phyloP scores from a whole-genome alignment of 2,329 filamentous ascomycete genomes.

The Monosporascus sp. region DNA sequence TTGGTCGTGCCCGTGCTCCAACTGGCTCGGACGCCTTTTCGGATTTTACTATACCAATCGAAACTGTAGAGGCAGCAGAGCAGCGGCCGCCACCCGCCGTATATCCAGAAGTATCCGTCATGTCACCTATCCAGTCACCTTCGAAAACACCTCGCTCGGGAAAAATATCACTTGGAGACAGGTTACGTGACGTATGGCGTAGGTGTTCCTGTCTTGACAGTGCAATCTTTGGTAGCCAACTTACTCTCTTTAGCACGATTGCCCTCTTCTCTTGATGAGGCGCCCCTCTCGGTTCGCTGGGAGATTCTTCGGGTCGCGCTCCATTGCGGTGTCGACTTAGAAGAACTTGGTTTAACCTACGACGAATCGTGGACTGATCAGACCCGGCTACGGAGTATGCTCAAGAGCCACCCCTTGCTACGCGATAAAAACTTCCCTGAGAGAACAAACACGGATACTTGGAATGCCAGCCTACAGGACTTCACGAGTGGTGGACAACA shows the following conservation, averaged over 20 bases:
- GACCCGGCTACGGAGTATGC: constrained; percentile 32
- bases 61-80: neutral
- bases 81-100: neutral
- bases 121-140: neutral
- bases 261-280: constrained; percentile 33
- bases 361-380: constrained; percentile 39
- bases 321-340: constrained; percentile 37
- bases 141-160: neutral
- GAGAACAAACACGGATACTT: constrained; percentile 37
- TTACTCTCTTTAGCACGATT: constrained; percentile 19
- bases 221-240: neutral
- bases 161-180: constrained; percentile 4
- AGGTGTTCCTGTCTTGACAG: constrained; percentile 5
- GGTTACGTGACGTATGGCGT: constrained; percentile 25
- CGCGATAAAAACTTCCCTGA: constrained; percentile 42
- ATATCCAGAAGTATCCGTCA: neutral
- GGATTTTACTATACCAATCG: neutral
- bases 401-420: constrained; percentile 36
- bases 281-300: constrained; percentile 46
- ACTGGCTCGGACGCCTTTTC: neutral
- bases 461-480: constrained; percentile 35
- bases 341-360: constrained; percentile 30
- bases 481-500: constrained; percentile 30
- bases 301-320: constrained; percentile 44
- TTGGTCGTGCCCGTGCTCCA: neutral